Conservation (phyloP, 2,329 filamentous ascomycete genomes). For the Ustulina deusta region DNA sequence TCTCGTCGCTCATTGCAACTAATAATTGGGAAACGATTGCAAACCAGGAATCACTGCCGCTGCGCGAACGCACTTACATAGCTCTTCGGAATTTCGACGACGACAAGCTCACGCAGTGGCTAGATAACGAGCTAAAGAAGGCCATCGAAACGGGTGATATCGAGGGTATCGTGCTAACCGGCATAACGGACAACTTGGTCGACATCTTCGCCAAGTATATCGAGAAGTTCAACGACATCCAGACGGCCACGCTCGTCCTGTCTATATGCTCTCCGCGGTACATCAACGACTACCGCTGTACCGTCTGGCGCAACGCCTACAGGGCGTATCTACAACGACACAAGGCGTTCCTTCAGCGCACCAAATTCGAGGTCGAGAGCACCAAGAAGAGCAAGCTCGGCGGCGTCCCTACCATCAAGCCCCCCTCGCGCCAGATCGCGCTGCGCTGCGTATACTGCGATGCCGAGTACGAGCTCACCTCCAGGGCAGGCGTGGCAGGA, state of each 20-base stretch:
- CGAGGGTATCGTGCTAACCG: conserved; percentile 81
- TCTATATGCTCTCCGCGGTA: conserved; percentile 81
- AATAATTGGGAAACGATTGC: conserved; percentile 81
- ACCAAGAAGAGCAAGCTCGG: conserved; percentile 75
- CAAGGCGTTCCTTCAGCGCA: conserved; percentile 78
- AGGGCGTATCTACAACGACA: conserved; percentile 78
- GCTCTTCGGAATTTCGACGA: conserved; percentile 76
- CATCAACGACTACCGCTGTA: conserved; percentile 80
- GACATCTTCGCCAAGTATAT: conserved; percentile 83
- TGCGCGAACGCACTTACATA: conserved; percentile 79
- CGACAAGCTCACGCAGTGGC: conserved; percentile 72
- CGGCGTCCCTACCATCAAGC: conserved; percentile 71
- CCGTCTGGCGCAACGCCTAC: conserved; percentile 79
- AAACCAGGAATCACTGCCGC: conserved; percentile 77
- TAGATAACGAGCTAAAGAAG: conserved; percentile 72
- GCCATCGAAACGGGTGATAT: conserved; percentile 76
- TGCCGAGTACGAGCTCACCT: conserved; percentile 63
- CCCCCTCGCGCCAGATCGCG: conserved; percentile 76
- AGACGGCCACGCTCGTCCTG: conserved; percentile 81
- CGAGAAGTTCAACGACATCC: conserved; percentile 79
- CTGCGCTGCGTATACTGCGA: conserved; percentile 84
- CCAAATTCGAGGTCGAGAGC: conserved; percentile 82
- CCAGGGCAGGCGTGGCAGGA: conserved; percentile 49
- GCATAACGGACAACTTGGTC: conserved; percentile 77
- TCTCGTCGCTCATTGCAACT: conserved; percentile 81